Evolutionary conservation across 2,329 filamentous ascomycete genomes (phyloP), one percentile per base, ranked within the genome.

Genomic region (Fusarium cicatricum): DNA sequence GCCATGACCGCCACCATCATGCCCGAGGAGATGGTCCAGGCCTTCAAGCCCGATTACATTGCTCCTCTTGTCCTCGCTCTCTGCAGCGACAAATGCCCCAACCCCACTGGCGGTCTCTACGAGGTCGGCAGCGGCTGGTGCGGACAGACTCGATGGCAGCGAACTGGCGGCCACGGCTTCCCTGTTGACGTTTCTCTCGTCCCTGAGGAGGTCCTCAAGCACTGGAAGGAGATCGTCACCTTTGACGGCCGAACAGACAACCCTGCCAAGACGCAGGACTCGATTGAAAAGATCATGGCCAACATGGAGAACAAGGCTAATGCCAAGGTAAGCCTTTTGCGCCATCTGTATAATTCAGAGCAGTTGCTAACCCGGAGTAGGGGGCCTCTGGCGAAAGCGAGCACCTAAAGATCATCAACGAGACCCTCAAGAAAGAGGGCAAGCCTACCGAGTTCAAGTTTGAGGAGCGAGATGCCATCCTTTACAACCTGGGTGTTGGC

Each of bases 1-100:
- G 88, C 89, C 73, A 95, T 99, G 91, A 99, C 95, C 51, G 86
- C 88, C 66, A 94, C 91, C 44, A 91, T 99, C 74, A 85, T 99
- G 82, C 95, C 95, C 26, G 92, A 97, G 78, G 95, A 99, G 81
- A 87, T 98, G 80, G 93, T 99, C 15, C 93, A 98, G 81, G 94
- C 95, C 39, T 97, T 99, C 84, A 99, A 98, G 87, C 95, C 95
- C 56, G 94, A 98, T 73, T 98, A 97, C 78, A 93, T 99, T 75
- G 95, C 95, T 47, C 95, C 95, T 58, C 80, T 98, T 32, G 93
- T 99, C 45, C 87, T 94, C 50, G 87, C 93, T 37, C 90, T 99
- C 53, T 82, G 77, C 76, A 91, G 87, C 74, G 95, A 99, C 80
- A 91, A 91, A 78, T 87, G 92, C 47, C 94, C 95, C 23, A 85